Evolutionary conservation across 2,329 filamentous ascomycete genomes (phyloP).

Genomic region (Lasiodiplodia citricola): DNA sequence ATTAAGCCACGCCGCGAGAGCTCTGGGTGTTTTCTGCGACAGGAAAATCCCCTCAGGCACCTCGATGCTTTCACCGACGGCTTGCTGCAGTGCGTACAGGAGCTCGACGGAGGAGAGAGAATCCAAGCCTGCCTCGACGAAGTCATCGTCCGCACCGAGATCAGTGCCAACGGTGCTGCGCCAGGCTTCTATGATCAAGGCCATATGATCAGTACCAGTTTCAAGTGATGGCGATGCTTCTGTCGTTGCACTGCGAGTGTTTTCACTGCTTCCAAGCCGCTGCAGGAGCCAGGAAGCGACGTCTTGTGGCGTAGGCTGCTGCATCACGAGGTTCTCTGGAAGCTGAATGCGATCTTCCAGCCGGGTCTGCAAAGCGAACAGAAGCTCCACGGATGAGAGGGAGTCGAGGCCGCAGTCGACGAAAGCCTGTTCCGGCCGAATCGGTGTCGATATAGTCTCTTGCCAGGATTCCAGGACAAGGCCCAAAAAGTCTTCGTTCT

Average conservation of each 20-base stretch:
- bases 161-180: not conserved
- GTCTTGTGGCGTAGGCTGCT: constrained; percentile 28
- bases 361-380: not conserved
- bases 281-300: constrained; percentile 30
- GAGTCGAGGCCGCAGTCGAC: not conserved
- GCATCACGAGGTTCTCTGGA: not conserved
- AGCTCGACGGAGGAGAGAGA: constrained; percentile 40
- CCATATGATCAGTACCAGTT: not conserved
- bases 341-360: not conserved
- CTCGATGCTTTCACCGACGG: not conserved
- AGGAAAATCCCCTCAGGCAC: not conserved
- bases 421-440: not conserved
- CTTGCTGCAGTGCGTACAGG: not conserved
- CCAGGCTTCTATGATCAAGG: not conserved
- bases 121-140: not conserved
- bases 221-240: no score
- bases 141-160: not conserved
- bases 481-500: not conserved
- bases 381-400: not conserved
- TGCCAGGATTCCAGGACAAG: not conserved
- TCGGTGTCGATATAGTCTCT: not conserved
- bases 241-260: no score
- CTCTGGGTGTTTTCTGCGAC: no score
- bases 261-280: not conserved
- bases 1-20: no score